These are phyloP conservation scores for Kalmusia sp. DNA, from an alignment of 2,329 filamentous ascomycete genomes.

Conservation along the genomic window DNA sequence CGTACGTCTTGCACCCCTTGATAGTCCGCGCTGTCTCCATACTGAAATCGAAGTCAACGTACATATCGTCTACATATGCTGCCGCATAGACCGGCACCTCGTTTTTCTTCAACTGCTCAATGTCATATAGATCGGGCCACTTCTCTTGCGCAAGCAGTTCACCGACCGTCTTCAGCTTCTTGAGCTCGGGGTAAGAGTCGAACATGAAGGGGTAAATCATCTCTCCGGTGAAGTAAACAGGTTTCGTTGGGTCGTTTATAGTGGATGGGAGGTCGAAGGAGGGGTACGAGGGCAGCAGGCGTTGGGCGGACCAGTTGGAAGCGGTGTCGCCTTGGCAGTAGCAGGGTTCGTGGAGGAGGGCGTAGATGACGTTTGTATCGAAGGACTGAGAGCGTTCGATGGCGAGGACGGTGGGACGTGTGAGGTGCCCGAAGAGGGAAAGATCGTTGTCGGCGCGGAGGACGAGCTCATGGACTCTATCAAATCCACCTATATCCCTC, in stretches of 20 bases:
- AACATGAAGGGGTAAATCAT: conserved; percentile 92
- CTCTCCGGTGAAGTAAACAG: conserved; percentile 85
- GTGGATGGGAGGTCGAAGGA: conserved; percentile 54
- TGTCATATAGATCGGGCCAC: conserved; percentile 81
- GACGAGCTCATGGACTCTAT: conserved; percentile 62
- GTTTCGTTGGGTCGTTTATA: conserved; percentile 47
- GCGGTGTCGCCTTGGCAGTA: conserved; percentile 77
- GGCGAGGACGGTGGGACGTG: conserved; percentile 70
- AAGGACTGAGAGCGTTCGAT: conserved; percentile 74
- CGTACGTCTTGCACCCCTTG: conserved; percentile 77
- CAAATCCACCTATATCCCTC: conserved; percentile 30
- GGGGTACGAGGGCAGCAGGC: conserved; percentile 61
- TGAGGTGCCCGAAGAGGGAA: conserved; percentile 77
- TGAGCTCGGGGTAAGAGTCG: conserved; percentile 78
- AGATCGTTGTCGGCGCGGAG: conserved; percentile 76
- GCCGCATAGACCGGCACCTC: conserved; percentile 86
- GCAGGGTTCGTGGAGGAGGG: conserved; percentile 84
- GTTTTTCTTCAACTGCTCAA: conserved; percentile 75
- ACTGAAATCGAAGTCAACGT: conserved; percentile 80
- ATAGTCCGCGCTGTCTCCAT: conserved; percentile 77
- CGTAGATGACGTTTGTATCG: conserved; percentile 82
- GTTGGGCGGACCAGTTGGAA: conserved; percentile 78
- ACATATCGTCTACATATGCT: conserved; percentile 88
- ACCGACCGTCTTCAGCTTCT: conserved; percentile 71
- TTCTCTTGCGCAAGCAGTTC: conserved; percentile 71